Evolutionary conservation across 1,284 basidiomycete species (phyloP).

Genomic region (Rhodotorula glutinis): DNA sequence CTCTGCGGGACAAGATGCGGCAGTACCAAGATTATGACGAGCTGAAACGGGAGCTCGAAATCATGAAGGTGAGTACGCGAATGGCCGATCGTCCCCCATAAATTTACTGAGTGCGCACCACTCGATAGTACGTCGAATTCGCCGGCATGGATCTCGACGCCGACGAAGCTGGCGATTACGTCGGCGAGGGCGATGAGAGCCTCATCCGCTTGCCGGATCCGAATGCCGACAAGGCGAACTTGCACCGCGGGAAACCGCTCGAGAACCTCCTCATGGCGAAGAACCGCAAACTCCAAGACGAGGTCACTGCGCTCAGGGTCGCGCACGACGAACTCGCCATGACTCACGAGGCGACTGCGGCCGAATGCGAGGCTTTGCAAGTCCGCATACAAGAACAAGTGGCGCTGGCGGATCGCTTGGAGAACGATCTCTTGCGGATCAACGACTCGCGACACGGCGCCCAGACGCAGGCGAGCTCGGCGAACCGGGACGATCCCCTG

Average conservation of each 20-base stretch:
- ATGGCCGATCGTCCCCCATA: too few species aligned
- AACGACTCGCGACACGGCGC: slow-evolving; percentile 52
- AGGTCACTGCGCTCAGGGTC: slow-evolving; percentile 87
- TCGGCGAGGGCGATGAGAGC: slow-evolving; percentile 38
- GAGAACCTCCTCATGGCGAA: slow-evolving; percentile 87
- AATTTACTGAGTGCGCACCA: too few species aligned
- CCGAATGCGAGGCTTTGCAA: slow-evolving; percentile 60
- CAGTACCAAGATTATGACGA: slow-evolving; percentile 85
- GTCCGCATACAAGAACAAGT: slow-evolving; percentile 73
- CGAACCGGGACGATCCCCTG: slow-evolving; percentile 55
- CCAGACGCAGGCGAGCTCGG: neutral
- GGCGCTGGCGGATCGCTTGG: slow-evolving; percentile 78
- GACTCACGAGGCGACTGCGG: slow-evolving; percentile 60
- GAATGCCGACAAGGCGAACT: slow-evolving; percentile 75
- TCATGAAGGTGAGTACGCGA: slow-evolving; percentile 75
- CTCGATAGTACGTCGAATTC: slow-evolving; percentile 97
- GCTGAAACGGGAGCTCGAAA: slow-evolving; percentile 90
- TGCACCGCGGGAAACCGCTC: slow-evolving; percentile 71
- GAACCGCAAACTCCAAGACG: slow-evolving; percentile 90
- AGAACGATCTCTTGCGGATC: slow-evolving; percentile 81
- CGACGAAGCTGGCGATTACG: slow-evolving; percentile 1
- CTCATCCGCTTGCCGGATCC: slow-evolving; percentile 77
- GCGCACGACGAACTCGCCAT: slow-evolving; percentile 73
- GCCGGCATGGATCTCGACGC: slow-evolving; percentile 55
- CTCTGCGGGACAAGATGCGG: slow-evolving; percentile 63